Evolutionary conservation across 331 rosid species (phyloP).

Genomic region (Stylosanthes scabra): DNA sequence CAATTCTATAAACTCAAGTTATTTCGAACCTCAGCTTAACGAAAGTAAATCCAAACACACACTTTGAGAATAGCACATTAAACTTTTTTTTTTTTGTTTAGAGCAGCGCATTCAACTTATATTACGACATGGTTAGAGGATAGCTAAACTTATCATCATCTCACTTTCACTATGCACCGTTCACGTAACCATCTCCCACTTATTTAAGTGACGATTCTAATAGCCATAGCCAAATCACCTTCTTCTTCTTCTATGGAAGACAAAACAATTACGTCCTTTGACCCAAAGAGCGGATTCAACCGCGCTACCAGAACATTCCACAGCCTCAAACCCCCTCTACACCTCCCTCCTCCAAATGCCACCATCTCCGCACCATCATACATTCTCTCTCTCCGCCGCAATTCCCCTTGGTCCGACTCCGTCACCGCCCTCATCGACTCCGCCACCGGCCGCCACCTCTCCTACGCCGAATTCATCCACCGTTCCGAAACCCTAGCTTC

Average conservation of each 20-base stretch:
- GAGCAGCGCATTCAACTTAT: too few species aligned
- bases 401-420: constrained; percentile 43
- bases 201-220: too few species aligned
- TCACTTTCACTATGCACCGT: too few species aligned
- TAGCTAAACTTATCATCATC: too few species aligned
- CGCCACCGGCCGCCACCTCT: constrained; percentile 34
- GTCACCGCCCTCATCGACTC: constrained; percentile 46
- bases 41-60: too few species aligned
- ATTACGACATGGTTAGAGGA: too few species aligned
- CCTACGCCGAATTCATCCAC: constrained; percentile 43
- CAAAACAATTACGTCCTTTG: neutral
- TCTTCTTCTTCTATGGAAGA: neutral
- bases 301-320: constrained; percentile 52
- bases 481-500: constrained; percentile 44
- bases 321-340: constrained; percentile 45
- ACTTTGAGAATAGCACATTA: too few species aligned
- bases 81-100: too few species aligned
- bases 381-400: constrained; percentile 46
- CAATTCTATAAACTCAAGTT: too few species aligned
- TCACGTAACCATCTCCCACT: too few species aligned
- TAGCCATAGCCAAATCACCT: neutral
- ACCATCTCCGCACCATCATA: constrained; percentile 47
- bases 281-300: constrained; percentile 56
- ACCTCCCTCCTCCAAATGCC: constrained; percentile 50
- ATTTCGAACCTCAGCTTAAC: too few species aligned